Percentiles rank a stretch among this genome's conserved stretches.
phyloP scores from a whole-genome alignment of 306 rosid species.

The Vachellia pachyceras region DNA sequence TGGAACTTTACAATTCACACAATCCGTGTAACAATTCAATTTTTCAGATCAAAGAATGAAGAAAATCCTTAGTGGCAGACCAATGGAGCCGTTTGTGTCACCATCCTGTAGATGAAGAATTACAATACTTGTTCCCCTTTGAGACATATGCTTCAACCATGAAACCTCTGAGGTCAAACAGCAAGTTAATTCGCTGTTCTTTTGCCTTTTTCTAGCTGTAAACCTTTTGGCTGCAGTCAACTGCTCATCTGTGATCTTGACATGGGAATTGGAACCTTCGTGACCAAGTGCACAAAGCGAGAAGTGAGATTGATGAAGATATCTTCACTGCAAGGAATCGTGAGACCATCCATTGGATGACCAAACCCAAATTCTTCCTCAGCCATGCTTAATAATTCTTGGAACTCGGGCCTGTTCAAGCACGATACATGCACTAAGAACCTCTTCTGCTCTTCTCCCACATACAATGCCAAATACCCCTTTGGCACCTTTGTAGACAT shows the following conservation, averaged over 20 bases:
- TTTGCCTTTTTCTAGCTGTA: not conserved
- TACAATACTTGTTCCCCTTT: no score
- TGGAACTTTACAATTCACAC: slow-evolving; percentile 20
- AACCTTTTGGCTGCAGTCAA: not conserved
- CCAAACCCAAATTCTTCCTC: slow-evolving; percentile 57
- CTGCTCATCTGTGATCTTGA: not conserved
- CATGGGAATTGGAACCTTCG: not conserved
- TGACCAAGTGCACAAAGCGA: slow-evolving; percentile 7
- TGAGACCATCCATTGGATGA: slow-evolving; percentile 58
- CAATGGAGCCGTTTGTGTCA: not conserved
- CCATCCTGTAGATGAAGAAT: slow-evolving; percentile 15
- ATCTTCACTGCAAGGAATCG: slow-evolving; percentile 57
- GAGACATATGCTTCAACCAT: slow-evolving; percentile 3
- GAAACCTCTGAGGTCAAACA: slow-evolving; percentile 7
- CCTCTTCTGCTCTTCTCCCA: slow-evolving; percentile 56
- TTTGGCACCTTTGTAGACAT: slow-evolving; percentile 1
- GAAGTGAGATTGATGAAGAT: slow-evolving; percentile 46
- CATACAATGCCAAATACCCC: slow-evolving; percentile 61
- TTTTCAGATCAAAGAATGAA: slow-evolving; percentile 2
- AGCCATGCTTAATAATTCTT: slow-evolving; percentile 39
- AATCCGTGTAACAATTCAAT: not conserved
- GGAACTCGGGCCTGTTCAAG: slow-evolving; percentile 50
- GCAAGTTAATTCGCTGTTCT: not conserved
- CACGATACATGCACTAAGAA: slow-evolving; percentile 53
- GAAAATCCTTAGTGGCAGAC: not conserved